Evolutionary conservation across 2,329 filamentous ascomycete genomes (phyloP).

Genomic region (Bimuria novae-zelandiae): DNA sequence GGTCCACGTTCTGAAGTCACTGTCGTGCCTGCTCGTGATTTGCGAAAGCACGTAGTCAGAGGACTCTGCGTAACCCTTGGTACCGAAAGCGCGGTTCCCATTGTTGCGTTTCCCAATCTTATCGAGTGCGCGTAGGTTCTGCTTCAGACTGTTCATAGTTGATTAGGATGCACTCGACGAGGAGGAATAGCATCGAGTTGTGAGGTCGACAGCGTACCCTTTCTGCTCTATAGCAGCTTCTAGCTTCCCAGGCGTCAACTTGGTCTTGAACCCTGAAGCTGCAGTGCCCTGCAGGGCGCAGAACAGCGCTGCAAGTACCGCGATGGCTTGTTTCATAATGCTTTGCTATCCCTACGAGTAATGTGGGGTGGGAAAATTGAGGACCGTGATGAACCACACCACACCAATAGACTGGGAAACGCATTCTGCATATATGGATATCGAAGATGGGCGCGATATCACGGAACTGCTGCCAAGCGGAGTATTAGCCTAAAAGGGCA

Average conservation of each 20-base stretch:
- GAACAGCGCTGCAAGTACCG: background rate
- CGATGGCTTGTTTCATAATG: background rate
- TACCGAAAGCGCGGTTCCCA: slow-evolving; percentile 8
- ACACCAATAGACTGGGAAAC: background rate
- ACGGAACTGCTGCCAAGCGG: background rate
- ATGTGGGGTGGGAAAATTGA: background rate
- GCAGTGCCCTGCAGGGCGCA: background rate
- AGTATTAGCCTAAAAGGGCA: slow-evolving; percentile 6
- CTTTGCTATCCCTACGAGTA: background rate
- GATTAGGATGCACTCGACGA: background rate
- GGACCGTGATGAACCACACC: background rate
- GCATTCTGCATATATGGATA: background rate
- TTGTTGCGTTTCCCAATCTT: slow-evolving; percentile 4
- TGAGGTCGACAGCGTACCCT: background rate
- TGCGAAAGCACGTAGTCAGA: slow-evolving; percentile 6
- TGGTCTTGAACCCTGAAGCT: background rate
- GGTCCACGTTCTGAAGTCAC: background rate
- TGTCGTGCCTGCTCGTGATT: background rate
- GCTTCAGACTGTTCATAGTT: background rate
- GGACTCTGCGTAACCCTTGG: background rate
- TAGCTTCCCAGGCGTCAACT: background rate
- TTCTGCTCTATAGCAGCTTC: slow-evolving; percentile 2
- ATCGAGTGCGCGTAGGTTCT: slow-evolving; percentile 3
- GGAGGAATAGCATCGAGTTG: background rate
- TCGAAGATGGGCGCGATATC: background rate